Conservation (phyloP, 148 eudicot species). For the Silene uniflora region DNA sequence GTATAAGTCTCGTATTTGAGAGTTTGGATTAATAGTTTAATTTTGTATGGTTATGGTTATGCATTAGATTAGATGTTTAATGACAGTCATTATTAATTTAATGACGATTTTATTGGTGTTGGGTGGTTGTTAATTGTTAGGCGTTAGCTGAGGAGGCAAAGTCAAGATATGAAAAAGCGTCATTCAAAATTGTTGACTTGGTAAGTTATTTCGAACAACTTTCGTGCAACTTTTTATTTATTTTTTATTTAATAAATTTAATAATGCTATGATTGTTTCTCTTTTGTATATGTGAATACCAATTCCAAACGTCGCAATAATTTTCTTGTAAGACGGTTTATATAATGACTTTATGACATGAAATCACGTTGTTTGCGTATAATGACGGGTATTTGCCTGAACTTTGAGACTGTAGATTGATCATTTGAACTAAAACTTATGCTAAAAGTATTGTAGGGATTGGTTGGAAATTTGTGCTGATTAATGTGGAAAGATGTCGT, state of each 20-base stretch:
- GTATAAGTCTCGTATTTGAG: neutral
- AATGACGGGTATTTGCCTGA: neutral
- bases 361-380: no score
- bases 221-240: neutral
- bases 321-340: neutral
- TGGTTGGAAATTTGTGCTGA: neutral
- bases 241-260: no score
- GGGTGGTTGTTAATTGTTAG: slow-evolving; percentile 39
- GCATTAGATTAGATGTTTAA: neutral
- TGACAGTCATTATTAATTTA: neutral
- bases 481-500: neutral
- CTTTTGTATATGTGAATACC: neutral
- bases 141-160: slow-evolving; percentile 87
- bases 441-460: no score
- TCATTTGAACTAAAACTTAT: no score
- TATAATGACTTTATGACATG: no score
- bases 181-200: slow-evolving; percentile 75
- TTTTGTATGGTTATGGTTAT: no score
- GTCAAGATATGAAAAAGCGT: slow-evolving; percentile 88
- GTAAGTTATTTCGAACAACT: slow-evolving; percentile 31
- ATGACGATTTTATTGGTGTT: slow-evolving; percentile 5
- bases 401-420: neutral
- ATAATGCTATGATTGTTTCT: neutral
- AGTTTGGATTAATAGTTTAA: neutral
- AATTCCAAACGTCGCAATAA: neutral